A percentile compares a stretch with the other conserved stretches of the same genome.
Conservation (phyloP, 2,329 filamentous ascomycete genomes). For the Aaosphaeria pasadenensis region DNA sequence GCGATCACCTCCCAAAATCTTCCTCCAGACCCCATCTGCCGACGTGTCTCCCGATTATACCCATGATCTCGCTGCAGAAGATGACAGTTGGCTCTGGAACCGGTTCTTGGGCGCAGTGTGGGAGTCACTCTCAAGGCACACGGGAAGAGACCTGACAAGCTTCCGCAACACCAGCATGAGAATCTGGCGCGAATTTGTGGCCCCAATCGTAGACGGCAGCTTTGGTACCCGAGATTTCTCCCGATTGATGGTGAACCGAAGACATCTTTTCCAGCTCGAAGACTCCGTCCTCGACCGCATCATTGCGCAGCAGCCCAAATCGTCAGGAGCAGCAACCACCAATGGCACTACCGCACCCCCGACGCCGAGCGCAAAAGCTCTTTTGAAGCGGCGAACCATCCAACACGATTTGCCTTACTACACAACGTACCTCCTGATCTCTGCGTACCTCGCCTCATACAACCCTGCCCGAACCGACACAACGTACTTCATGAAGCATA, state of each 20-base stretch:
- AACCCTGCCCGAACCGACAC: slow-evolving; percentile 72
- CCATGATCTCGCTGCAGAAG: slow-evolving; percentile 47
- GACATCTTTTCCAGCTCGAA: slow-evolving; percentile 71
- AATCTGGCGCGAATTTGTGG: slow-evolving; percentile 82
- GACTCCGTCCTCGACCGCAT: slow-evolving; percentile 65
- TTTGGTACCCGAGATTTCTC: slow-evolving; percentile 78
- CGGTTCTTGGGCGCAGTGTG: slow-evolving; percentile 82
- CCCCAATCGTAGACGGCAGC: slow-evolving; percentile 72
- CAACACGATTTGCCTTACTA: slow-evolving; percentile 62
- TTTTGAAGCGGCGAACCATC: slow-evolving; percentile 14
- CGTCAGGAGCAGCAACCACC: background rate
- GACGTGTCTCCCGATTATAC: slow-evolving; percentile 47
- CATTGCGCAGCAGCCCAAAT: slow-evolving; percentile 6
- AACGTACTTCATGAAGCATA: slow-evolving; percentile 71
- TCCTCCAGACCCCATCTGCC: slow-evolving; percentile 30
- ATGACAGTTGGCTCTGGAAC: slow-evolving; percentile 70
- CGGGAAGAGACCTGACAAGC: slow-evolving; percentile 72
- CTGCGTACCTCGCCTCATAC: slow-evolving; percentile 78
- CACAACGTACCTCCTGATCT: slow-evolving; percentile 69
- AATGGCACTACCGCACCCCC: slow-evolving; percentile 2
- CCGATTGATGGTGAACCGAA: slow-evolving; percentile 70
- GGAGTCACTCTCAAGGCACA: slow-evolving; percentile 79
- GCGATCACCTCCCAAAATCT: slow-evolving; percentile 46
- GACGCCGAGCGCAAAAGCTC: slow-evolving; percentile 10
- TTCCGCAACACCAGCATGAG: slow-evolving; percentile 68